Evolutionary conservation across 1,284 basidiomycete species (phyloP), one percentile per base, ranked within the genome.

Genomic region (Ustilago xerochloae): DNA sequence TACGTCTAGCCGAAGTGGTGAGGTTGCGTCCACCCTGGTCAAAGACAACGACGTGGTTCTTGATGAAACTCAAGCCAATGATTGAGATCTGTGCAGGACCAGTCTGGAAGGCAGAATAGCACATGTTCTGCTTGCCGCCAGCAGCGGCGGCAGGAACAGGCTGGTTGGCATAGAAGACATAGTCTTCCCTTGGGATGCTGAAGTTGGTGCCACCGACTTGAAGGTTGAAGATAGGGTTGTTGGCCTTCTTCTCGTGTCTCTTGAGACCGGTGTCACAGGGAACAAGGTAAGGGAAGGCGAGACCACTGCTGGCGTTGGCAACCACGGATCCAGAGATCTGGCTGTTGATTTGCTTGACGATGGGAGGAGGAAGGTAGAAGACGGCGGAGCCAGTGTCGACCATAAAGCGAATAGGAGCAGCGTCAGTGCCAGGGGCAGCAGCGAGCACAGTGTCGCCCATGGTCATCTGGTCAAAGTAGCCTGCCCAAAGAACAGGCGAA

Each of bases 351-450:
- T 63, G 46, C 16, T 45, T 10, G 16, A 66, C 70, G 32, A 75
- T 64, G 16, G 72, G 35, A 0, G 59, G 39, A 16, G 72, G 76
- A 30, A 79, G 61, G 36, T 71, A 67, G 30, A 79, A 24, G 15
- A 75, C 63, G 30, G 78, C 72, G 3, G 78, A 71, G 13, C 78
- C 78, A 7, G 78, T 78, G 58, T 79, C 78, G 41, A 79, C 50
- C 46, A 79, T 71, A 49, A 63, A 72, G 16, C 76, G 73, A 18
- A 59, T 63, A 4, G 71, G 74, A 2, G 46, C 48, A 26, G 49
- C 55, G 18, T 32, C 30, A 26, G 55, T 70, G 26, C 56, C 64
- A 0, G 67, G 62, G 13, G 54, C 57, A 30, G 33, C 35, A 29
- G 67, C 58, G 26, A 76, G 63, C 24, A 54, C 13, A 7, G 43